Evolutionary conservation across 306 rosid genomes (phyloP), one percentile per base, ranked within the genome.

Genomic region (Senna siamea): DNA sequence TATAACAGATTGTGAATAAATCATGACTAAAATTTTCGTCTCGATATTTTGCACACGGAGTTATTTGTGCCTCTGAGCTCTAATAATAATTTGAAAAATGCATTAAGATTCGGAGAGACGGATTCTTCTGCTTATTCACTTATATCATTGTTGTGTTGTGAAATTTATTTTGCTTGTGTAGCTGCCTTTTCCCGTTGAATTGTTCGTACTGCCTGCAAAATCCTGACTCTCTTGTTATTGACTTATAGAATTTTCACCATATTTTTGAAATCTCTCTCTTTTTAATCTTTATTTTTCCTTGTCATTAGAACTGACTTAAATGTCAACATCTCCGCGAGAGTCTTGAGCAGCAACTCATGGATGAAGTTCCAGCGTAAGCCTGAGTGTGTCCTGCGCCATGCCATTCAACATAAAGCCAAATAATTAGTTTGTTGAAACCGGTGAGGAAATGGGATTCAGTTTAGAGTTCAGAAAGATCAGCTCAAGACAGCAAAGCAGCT

Each of bases 401-500:
- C 82, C 76, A 20, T 73, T 62, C 50, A 73, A 74, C 74, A 41
- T 67, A 30, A 65, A 43, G 52, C 64, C 60, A 75, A 70, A 22
- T 76, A 68, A 75, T 76, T 76, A 74, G 59, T 78, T 34, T 79
- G 41, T 34, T 79, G 79, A 85, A 73, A 59, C 51, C 85, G 58
- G 85, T 68, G 88, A 72, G 73, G 85, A 74, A 66, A 93, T 87
- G 92, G 89, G 81, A 82, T 78, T 78, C 79, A 58, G 82, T 71
- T 73, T 79, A 65, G 95, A 89, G 69, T 78, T 78, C 14, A 80
- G 56, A 75, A 87, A 48, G 76, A 81, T 52, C 34, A 17, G 80
- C 34, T 83, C 88, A n/a, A 87, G 74, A 60, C 88, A 79, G 85
- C 83, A 76, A 72, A 83, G 72, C 74, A 70, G 76, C 72, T 74